Percentiles rank a stretch among this genome's conserved stretches.
phyloP scores from a whole-genome alignment of 2,329 filamentous ascomycete species.

The Calonectria pseudoturangicola region DNA sequence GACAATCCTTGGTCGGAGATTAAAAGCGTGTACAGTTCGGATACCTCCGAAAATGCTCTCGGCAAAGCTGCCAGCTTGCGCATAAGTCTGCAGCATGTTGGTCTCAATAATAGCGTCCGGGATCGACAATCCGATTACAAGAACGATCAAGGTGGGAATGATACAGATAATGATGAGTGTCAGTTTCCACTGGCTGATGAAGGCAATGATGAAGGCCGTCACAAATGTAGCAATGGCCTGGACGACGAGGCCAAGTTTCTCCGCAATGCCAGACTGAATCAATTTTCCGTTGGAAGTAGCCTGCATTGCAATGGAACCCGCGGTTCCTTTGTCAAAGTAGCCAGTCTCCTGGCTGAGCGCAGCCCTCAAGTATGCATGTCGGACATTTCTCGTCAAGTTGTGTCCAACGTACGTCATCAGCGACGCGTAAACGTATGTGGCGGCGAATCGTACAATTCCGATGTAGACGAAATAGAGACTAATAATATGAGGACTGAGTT shows the following conservation, averaged over 20 bases:
- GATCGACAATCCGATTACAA: constrained; percentile 52
- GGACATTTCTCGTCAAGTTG: constrained; percentile 68
- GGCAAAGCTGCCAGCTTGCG: constrained; percentile 59
- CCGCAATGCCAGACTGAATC: constrained; percentile 63
- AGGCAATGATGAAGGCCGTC: constrained; percentile 62
- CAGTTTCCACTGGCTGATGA: constrained; percentile 65
- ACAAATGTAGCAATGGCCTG: constrained; percentile 62
- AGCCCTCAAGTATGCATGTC: constrained; percentile 69
- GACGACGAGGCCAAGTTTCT: constrained; percentile 63
- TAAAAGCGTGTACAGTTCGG: constrained; percentile 65
- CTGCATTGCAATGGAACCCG: constrained; percentile 65
- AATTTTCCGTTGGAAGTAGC: constrained; percentile 62
- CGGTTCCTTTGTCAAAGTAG: constrained; percentile 66
- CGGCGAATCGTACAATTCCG: constrained; percentile 64
- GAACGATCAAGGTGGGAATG: constrained; percentile 57
- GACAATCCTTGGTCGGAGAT: constrained; percentile 62
- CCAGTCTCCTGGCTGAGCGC: constrained; percentile 70
- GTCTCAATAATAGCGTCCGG: constrained; percentile 56
- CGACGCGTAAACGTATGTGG: constrained; percentile 66
- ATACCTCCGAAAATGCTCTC: constrained; percentile 62
- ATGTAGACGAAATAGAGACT: constrained; percentile 62
- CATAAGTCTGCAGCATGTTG: constrained; percentile 59
- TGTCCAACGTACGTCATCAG: constrained; percentile 70
- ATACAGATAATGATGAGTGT: constrained; percentile 63
- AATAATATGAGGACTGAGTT: background rate